Base-by-base conservation (phyloP, 768 basidiomycete species). In the Cystofilobasidium bisporidii region DNA sequence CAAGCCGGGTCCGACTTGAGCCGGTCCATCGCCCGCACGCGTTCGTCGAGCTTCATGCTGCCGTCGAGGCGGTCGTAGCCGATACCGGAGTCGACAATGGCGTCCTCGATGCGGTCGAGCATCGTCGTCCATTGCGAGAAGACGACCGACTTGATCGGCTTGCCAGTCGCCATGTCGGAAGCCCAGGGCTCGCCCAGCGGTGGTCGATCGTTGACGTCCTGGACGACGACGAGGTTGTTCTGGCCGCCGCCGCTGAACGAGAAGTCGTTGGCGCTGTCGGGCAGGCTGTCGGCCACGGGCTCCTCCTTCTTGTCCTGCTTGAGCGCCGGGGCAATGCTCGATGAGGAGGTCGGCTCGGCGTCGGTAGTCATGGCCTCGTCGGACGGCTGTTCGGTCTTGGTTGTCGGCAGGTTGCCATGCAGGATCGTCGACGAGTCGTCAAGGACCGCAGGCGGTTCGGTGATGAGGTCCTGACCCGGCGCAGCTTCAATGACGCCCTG, bases 21-120 rank as follows among this genome's bases (percentile, higher is more conserved):
- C 2, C 87, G 85, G 20, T 96, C 91, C 88, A 97, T 93, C 4
- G 96, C 89, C 64, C 83, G 83, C 17, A 85, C 87, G 22, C 96
- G 86, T 64, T 94, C 92, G 63, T 96, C 93, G 58, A 94, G 87
- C 76, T 89, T 93, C 96, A 99, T 99, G 3, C 91, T 92, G 1
- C 96, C 96, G 76, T 99, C 96, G 50, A 99, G 79, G 60, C 96
- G 86, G 72, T 92, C 88, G 75, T 90, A 96, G 30, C 83, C 84
- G 74, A 99, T 99, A 32, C 84, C 82, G 14, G 86, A 84, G 38
- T 83, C 80, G 72, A 90, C 87, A 36, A 97, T 78, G 36, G 91
- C 92, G 71, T 93, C 91, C 77, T 93, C 91, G 63, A 97, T 83
- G 75, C 89, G 32, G 40, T 69, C 68, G n/a, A 69, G 63, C 68